Percentiles rank a stretch among this genome's conserved stretches.
These are phyloP conservation scores for Beauveria sp. DNA, from an alignment of 2,329 filamentous ascomycete genomes.

Conservation along the genomic window DNA sequence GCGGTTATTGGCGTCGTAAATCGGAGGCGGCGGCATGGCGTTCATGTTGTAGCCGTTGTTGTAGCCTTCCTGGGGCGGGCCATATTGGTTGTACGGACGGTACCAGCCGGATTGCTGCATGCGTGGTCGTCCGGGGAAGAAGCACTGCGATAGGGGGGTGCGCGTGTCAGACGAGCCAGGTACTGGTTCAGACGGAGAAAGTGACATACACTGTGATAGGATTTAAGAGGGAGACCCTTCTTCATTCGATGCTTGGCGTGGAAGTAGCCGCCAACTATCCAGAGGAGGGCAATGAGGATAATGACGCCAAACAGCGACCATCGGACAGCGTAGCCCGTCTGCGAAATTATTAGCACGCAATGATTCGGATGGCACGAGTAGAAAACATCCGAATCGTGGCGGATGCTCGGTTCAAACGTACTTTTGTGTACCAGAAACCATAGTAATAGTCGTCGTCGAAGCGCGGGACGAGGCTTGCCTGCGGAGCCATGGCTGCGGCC, in stretches of 20 bases:
- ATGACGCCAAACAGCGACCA: constrained; percentile 62
- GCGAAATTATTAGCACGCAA: background rate
- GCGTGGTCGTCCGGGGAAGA: constrained; percentile 40
- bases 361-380: background rate
- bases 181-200: background rate
- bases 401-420: background rate
- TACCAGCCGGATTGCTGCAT: constrained; percentile 42
- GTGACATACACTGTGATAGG: constrained; percentile 59
- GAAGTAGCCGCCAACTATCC: constrained; percentile 59
- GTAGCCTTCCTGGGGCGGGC: constrained; percentile 22
- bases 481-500: constrained; percentile 1
- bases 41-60: constrained; percentile 43
- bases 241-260: constrained; percentile 62
- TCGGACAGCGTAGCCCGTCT: constrained; percentile 61
- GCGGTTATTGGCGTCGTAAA: constrained; percentile 47
- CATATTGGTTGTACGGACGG: constrained; percentile 18
- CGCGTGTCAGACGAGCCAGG: too few relatives aligned
- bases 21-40: constrained; percentile 45
- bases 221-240: constrained; percentile 57
- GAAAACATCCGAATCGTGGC: too few relatives aligned
- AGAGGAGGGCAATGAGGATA: constrained; percentile 49
- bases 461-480: background rate
- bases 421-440: constrained; percentile 5
- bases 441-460: background rate
- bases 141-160: constrained; percentile 32